phyloP scores from a whole-genome alignment of 164 flowering plant genomes.

The Vitis amurensis region DNA sequence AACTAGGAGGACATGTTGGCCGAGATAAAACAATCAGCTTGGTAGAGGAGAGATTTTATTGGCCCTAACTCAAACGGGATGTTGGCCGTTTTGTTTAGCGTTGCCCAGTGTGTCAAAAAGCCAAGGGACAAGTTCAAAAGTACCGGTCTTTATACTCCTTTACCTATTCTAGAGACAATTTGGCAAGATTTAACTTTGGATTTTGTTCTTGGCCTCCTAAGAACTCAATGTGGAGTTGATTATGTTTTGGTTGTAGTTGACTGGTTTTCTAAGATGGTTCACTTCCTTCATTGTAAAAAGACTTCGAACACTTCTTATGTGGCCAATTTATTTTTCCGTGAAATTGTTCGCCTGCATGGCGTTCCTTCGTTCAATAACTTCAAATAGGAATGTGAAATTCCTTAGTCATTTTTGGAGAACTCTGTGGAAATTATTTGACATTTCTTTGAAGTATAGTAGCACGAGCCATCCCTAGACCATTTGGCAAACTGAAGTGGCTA shows the following conservation, averaged over 20 bases:
- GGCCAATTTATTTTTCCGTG: neutral
- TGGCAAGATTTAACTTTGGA: constrained; percentile 7
- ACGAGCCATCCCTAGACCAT: neutral
- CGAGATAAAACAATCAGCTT: neutral
- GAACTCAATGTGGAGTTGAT: neutral
- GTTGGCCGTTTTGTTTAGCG: neutral
- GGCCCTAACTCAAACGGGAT: neutral
- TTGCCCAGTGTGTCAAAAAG: neutral
- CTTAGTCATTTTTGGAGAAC: no score
- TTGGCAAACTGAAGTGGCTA: neutral
- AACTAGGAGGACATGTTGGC: neutral
- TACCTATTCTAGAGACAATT: neutral
- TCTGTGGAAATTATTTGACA: neutral
- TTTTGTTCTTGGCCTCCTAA: neutral
- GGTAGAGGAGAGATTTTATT: neutral
- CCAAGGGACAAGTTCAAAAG: neutral
- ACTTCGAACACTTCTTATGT: neutral
- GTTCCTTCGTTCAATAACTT: no score
- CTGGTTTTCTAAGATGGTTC: neutral
- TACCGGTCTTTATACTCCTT: neutral
- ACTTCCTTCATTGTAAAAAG: constrained; percentile 1
- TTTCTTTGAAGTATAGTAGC: neutral
- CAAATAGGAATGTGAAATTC: no score
- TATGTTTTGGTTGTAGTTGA: constrained; percentile 8
- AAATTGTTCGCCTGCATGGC: no score